Conservation (phyloP, 163 green algal genomes). For the Scenedesmus sp. region DNA sequence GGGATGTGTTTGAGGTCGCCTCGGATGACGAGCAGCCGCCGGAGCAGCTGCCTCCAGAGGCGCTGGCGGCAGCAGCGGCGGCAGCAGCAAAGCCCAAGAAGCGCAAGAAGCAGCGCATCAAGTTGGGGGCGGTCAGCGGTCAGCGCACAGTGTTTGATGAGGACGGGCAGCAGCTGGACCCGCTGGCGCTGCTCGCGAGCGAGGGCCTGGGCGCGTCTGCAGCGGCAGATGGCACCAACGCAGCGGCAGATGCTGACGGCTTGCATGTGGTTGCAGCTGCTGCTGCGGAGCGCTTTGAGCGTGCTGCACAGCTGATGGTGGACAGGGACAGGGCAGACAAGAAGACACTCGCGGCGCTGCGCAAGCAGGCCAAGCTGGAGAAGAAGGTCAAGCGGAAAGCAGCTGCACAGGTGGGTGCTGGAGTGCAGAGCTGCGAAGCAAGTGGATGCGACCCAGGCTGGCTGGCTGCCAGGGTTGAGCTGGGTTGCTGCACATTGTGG, state of each 20-base stretch:
- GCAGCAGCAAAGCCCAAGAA: constrained; percentile 65
- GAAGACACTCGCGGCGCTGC: constrained; percentile 55
- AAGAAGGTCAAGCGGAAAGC: constrained; percentile 61
- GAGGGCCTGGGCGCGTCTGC: constrained; percentile 46
- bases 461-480: neutral
- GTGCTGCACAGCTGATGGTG: constrained; percentile 64
- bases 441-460: neutral
- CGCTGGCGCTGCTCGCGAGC: constrained; percentile 76
- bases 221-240: neutral
- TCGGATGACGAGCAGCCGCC: constrained; percentile 25
- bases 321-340: constrained; percentile 70
- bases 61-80: constrained; percentile 6
- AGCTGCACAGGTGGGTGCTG: constrained; percentile 24
- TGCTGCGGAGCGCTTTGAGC: constrained; percentile 71
- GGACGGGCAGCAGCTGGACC: constrained; percentile 76
- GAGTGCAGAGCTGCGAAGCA: neutral
- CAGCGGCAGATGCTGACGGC: constrained; percentile 43
- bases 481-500: neutral
- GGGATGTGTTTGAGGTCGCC: constrained; percentile 63
- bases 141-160: constrained; percentile 88
- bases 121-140: constrained; percentile 63
- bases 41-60: neutral
- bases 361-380: constrained; percentile 60
- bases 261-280: constrained; percentile 66
- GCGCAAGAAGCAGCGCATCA: constrained; percentile 87